Conservation (phyloP, 192 early-diverging fungal genomes). For the Linnemannia schmuckeri region DNA sequence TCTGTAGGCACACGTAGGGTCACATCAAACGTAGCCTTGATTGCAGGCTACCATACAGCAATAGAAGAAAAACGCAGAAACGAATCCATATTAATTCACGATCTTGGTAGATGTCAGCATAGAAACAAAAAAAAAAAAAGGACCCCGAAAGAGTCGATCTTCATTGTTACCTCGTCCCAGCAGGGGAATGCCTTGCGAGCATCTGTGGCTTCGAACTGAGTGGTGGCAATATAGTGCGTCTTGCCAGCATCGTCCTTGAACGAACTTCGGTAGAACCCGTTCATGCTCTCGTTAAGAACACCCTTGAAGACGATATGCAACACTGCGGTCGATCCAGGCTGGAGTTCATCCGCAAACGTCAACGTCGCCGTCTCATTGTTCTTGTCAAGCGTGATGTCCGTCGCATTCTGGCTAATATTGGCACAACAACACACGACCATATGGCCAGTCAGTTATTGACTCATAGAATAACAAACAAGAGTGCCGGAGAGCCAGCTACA, state of each 20-base stretch:
- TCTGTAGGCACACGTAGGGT: slow-evolving; percentile 83
- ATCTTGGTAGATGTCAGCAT: neutral
- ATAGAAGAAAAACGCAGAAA: neutral
- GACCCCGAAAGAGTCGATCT: too few relatives aligned
- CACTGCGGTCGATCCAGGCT: slow-evolving; percentile 62
- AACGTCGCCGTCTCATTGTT: slow-evolving; percentile 65
- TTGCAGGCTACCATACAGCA: slow-evolving; percentile 69
- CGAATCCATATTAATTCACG: neutral
- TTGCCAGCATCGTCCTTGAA: slow-evolving; percentile 63
- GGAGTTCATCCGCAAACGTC: slow-evolving; percentile 70
- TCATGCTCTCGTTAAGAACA: slow-evolving; percentile 88
- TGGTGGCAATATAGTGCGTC: slow-evolving; percentile 84
- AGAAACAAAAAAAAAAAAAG: neutral
- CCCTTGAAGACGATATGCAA: slow-evolving; percentile 74
- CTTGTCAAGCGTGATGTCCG: slow-evolving; percentile 61
- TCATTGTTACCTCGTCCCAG: slow-evolving; percentile 84
- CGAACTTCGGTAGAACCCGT: slow-evolving; percentile 92
- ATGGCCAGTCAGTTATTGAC: too few relatives aligned
- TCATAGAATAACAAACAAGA: neutral
- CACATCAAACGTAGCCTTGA: slow-evolving; percentile 96
- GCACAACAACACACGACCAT: neutral
- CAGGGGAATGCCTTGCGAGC: slow-evolving; percentile 95
- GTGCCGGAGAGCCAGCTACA: neutral
- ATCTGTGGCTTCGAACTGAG: slow-evolving; percentile 96
- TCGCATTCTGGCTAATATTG: slow-evolving; percentile 47